phyloP scores from a whole-genome alignment of 2,329 filamentous ascomycete species.

The Scedosporium aurantiacum region DNA sequence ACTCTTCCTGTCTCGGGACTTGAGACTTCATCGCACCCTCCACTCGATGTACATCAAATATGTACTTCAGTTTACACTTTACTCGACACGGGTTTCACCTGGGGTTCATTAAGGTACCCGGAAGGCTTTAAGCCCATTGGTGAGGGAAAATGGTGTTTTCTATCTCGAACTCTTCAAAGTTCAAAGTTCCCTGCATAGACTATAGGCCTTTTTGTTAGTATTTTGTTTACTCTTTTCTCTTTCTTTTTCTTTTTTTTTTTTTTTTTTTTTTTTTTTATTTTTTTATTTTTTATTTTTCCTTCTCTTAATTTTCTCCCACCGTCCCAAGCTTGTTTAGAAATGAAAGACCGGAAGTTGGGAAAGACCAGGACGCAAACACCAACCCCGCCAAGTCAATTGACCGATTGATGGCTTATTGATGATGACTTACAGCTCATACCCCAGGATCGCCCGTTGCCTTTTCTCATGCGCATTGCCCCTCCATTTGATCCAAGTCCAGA shows the following conservation, averaged over 20 bases:
- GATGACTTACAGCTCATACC: too few relatives aligned
- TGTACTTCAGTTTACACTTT: background rate
- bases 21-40: background rate
- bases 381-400: too few relatives aligned
- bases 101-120: background rate
- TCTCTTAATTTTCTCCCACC: background rate
- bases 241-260: background rate
- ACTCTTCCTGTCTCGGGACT: too few relatives aligned
- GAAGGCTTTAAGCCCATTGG: background rate
- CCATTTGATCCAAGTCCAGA: too few relatives aligned
- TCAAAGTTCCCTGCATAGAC: background rate
- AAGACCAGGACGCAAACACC: too few relatives aligned
- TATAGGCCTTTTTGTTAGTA: too few relatives aligned
- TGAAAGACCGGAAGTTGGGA: too few relatives aligned
- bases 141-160: too few relatives aligned
- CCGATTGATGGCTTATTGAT: too few relatives aligned
- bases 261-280: constrained; percentile 2
- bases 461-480: too few relatives aligned
- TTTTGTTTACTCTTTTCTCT: background rate
- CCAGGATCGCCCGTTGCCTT: too few relatives aligned
- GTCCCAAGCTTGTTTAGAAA: too few relatives aligned
- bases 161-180: background rate
- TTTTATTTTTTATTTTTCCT: background rate
- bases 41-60: background rate
- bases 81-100: background rate